Base-by-base conservation (phyloP, 495 filamentous ascomycete species). In the Evansstolkia leycettana region DNA sequence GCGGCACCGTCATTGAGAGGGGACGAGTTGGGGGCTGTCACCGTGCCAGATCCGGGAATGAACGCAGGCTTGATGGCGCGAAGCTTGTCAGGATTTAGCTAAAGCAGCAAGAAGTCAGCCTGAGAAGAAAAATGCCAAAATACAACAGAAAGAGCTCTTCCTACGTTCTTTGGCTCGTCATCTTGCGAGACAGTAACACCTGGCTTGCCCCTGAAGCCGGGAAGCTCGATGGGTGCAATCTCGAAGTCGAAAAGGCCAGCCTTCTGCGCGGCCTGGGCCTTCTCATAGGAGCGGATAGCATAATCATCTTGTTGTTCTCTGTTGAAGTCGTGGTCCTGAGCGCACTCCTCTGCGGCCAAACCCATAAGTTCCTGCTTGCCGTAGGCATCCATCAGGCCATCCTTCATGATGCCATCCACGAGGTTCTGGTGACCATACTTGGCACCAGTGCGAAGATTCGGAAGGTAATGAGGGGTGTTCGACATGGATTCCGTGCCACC, bases 401-500 rank as follows among this genome's bases (percentile, higher is more conserved):
- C 90, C 62, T 83, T 81, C 44, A 92, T 72, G 41, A 96, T 75
- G 34, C 86, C 90, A 54, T 98, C 90, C 10, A 96, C 71, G 38
- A 96, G 64, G 20, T 61, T 73, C 54, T 83, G 78, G 64, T 94
- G 71, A 47, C 90, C 90, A 61, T 84, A 96, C 65, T 94, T 94
- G 53, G 76, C 73, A 32, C 90, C 90, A 33, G 60, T 75, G 46
- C 90, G 82, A 17, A 87, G 65, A 48, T 66, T 80, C 29, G 85
- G 84, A 29, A 94, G 76, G 67, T 98, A 98, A 65, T 96, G 87
- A n/a, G 92, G 92, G 32, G 77, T 70, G 65, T 95, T 96, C 42
- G 84, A 88, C 90, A 98, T 98, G 62, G 84, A 90, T 69, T 98
- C 90, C 39, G 88, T 74, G 39, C 90, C 90, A 47, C 89, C 90